Percentiles rank a stretch among this genome's conserved stretches.
phyloP scores from a whole-genome alignment of 2,329 filamentous ascomycete species.

The Monilinia laxa region DNA sequence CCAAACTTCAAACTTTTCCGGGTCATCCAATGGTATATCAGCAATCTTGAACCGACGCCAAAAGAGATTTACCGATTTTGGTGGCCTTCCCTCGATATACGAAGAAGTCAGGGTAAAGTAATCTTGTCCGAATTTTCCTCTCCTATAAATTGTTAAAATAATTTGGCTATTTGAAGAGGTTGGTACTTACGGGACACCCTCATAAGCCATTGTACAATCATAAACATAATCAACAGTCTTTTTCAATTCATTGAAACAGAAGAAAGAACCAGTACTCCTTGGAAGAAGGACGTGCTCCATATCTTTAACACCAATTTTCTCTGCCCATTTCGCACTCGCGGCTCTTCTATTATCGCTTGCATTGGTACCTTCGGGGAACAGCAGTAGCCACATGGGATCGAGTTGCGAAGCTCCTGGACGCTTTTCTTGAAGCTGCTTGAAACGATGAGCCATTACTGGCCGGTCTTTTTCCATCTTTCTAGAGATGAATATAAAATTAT shows the following conservation, averaged over 20 bases:
- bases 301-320: constrained; percentile 71
- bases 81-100: constrained; percentile 83
- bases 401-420: constrained; percentile 57
- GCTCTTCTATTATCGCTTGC: constrained; percentile 66
- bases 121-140: constrained; percentile 82
- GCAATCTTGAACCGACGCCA: constrained; percentile 83
- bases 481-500: constrained; percentile 89
- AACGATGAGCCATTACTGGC: constrained; percentile 69
- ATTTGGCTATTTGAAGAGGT: constrained; percentile 2
- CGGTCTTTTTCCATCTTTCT: constrained; percentile 82
- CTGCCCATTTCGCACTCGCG: constrained; percentile 73
- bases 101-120: constrained; percentile 84
- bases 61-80: constrained; percentile 94
- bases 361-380: constrained; percentile 89
- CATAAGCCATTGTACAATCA: constrained; percentile 93
- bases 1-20: constrained; percentile 79
- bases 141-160: constrained; percentile 39
- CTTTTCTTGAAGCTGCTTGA: constrained; percentile 64
- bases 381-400: constrained; percentile 85
- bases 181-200: constrained; percentile 75
- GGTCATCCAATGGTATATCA: constrained; percentile 76
- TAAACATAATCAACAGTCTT: constrained; percentile 79
- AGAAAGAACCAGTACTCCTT: constrained; percentile 76
- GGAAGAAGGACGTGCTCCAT: constrained; percentile 74
- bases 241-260: constrained; percentile 74